These are phyloP conservation scores for Talaromyces sp. DNA, from an alignment of 2,329 filamentous ascomycete genomes.

Conservation along the genomic window DNA sequence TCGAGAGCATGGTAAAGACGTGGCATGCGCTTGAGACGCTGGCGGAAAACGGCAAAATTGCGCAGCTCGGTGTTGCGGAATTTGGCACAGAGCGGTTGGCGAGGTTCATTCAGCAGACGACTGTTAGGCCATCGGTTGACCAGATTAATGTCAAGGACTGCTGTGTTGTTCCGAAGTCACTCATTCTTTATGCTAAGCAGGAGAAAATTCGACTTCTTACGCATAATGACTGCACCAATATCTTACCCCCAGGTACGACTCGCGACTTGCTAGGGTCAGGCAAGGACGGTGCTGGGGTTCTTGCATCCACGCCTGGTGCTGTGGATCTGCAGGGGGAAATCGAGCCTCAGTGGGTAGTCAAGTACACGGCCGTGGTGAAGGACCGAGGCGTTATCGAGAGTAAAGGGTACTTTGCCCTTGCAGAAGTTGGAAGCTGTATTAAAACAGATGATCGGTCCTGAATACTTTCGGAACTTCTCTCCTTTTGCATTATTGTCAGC, in stretches of 20 bases:
- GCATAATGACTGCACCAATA: conserved; percentile 90
- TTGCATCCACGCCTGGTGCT: conserved; percentile 58
- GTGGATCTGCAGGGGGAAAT: conserved; percentile 69
- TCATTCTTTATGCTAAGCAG: conserved; percentile 79
- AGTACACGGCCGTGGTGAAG: conserved; percentile 93
- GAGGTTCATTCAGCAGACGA: conserved; percentile 70
- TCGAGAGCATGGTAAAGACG: conserved; percentile 64
- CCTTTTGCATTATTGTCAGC: conserved; percentile 10
- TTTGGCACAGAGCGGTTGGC: conserved; percentile 81
- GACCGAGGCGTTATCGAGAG: conserved; percentile 95
- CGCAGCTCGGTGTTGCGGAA: conserved; percentile 79
- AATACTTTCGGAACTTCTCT: not conserved
- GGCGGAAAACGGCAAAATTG: conserved; percentile 66
- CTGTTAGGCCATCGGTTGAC: conserved; percentile 74
- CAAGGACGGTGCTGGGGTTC: conserved; percentile 62
- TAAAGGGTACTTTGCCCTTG: conserved; percentile 93
- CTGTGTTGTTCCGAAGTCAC: conserved; percentile 87
- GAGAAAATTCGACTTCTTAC: conserved; percentile 83
- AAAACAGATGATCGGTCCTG: conserved; percentile 10
- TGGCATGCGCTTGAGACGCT: conserved; percentile 69
- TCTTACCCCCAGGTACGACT: conserved; percentile 80
- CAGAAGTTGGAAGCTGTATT: conserved; percentile 59
- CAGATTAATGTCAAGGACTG: conserved; percentile 97
- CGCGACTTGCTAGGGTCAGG: conserved; percentile 76
- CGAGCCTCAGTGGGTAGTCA: conserved; percentile 88